Evolutionary conservation across 2,329 filamentous ascomycete genomes (phyloP), one percentile per base, ranked within the genome.

Genomic region (Alternaria gaisen): DNA sequence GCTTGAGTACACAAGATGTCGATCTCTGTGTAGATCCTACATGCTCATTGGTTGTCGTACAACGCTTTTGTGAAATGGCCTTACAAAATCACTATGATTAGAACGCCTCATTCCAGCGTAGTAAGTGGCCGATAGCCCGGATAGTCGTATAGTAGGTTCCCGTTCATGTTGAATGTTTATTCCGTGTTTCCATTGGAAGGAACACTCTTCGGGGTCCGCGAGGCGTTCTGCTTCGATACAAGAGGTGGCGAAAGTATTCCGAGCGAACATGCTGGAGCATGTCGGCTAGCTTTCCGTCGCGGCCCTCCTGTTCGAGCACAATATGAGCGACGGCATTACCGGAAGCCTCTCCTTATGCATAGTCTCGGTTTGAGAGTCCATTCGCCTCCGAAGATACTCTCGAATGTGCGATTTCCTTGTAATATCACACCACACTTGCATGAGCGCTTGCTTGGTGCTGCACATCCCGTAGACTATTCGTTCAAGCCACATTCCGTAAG

Each of bases 391-490:
- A 41, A 42, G 42, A 51, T 32, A 51, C 32, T 58, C 50, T 43
- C 36, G 54, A 42, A 34, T 43, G 28, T 58, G 26, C 56, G 56
- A 26, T 58, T 46, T 61, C 52, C 46, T 32, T 38, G 50, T 42
- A 51, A 46, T 32, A 52, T 58, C 58, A 57, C 24, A 46, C 56
- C 55, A 64, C 44, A 47, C 43, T 6, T 66, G 58, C 61, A 60
- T 56, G 48, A 55, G 48, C 48, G 38, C 53, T 60, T 53, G 40
- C 50, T 36, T 40, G 7, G 20, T 26, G n/a, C 26, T 40, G 42
- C 46, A 44, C 28, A 50, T 52, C 12, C 43, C 22, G 30, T 41
- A 40, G 28, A 41, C 43, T 26, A 54, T 52, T 57, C 40, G 48
- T 46, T 38, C 32, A 44, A 53, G 28, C 50, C 28, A 46, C 32